phyloP scores from a whole-genome alignment of 2,329 filamentous ascomycete genomes.

The Ophiostoma angusticollis region DNA sequence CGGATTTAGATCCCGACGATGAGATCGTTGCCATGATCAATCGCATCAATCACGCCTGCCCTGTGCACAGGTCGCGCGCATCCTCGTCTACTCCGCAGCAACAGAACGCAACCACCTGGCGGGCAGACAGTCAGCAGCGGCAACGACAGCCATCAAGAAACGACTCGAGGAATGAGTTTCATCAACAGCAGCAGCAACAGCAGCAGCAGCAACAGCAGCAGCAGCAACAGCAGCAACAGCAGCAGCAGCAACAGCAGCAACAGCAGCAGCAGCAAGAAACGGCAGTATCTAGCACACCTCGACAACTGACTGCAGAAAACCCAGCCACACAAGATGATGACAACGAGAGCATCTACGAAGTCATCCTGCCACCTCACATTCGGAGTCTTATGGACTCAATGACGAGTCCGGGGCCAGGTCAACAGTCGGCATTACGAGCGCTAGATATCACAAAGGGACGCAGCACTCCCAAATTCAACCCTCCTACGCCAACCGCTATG shows the following conservation, averaged over 20 bases:
- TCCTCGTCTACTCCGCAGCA: neutral
- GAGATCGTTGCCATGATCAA: slow-evolving; percentile 13
- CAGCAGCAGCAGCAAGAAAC: neutral
- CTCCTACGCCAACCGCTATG: slow-evolving; percentile 13
- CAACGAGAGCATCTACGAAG: slow-evolving; percentile 9
- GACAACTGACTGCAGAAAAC: neutral
- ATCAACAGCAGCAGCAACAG: neutral
- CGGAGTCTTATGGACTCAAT: slow-evolving; percentile 9
- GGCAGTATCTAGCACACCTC: too few species aligned
- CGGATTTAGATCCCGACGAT: slow-evolving; percentile 1
- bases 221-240: neutral
- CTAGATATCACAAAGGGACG: neutral
- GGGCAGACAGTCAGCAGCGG: neutral
- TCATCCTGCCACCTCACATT: slow-evolving; percentile 9
- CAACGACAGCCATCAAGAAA: neutral
- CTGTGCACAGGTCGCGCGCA: slow-evolving; percentile 3
- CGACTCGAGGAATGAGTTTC: neutral
- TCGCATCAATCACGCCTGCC: slow-evolving; percentile 1
- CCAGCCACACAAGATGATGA: neutral
- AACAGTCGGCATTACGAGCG: neutral
- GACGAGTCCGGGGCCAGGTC: neutral
- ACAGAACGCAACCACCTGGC: neutral
- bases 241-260: neutral
- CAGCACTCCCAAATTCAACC: slow-evolving; percentile 6
- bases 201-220: neutral